Conservation (phyloP, 805 yeast species). For the Priceomyces castillae region DNA sequence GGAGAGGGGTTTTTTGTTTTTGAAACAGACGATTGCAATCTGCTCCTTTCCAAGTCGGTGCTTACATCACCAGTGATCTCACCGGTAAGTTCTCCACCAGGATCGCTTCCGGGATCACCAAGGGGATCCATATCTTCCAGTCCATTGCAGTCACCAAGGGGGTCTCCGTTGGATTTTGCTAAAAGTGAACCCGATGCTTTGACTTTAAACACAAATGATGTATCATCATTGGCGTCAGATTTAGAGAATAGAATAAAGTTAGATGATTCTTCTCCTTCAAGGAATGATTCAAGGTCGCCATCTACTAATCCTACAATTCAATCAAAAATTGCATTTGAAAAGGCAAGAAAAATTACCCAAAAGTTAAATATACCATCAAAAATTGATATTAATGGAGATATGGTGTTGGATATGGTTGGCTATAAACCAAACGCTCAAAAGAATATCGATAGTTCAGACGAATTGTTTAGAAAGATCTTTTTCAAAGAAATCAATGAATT, state of each 20-base stretch:
- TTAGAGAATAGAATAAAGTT: constrained; percentile 30
- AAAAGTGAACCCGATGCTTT: constrained; percentile 33
- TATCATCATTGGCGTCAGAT: constrained; percentile 17
- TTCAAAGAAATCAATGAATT: constrained; percentile 60
- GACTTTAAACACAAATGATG: constrained; percentile 23
- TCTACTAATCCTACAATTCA: constrained; percentile 24
- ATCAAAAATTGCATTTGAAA: constrained; percentile 48
- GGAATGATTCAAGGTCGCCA: constrained; percentile 12
- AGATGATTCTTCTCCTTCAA: constrained; percentile 14
- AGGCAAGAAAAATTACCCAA: constrained; percentile 61
- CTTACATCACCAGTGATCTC: constrained; percentile 85
- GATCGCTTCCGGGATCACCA: constrained; percentile 26
- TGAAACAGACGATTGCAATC: constrained; percentile 62
- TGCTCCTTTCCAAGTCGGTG: constrained; percentile 69
- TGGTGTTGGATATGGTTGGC: constrained; percentile 91
- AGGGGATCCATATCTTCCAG: constrained; percentile 7
- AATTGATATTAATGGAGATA: constrained; percentile 84
- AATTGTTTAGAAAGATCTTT: constrained; percentile 66
- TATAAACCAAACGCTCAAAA: constrained; percentile 79
- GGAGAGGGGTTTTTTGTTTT: constrained; percentile 98
- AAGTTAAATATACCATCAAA: constrained; percentile 83
- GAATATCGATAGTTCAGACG: constrained; percentile 74
- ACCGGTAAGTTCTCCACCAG: constrained; percentile 61
- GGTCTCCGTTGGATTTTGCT: constrained; percentile 12
- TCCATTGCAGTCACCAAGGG: constrained; percentile 5